Conservation (phyloP, 2,329 filamentous ascomycete genomes). For the Dothideomycetes sp. region DNA sequence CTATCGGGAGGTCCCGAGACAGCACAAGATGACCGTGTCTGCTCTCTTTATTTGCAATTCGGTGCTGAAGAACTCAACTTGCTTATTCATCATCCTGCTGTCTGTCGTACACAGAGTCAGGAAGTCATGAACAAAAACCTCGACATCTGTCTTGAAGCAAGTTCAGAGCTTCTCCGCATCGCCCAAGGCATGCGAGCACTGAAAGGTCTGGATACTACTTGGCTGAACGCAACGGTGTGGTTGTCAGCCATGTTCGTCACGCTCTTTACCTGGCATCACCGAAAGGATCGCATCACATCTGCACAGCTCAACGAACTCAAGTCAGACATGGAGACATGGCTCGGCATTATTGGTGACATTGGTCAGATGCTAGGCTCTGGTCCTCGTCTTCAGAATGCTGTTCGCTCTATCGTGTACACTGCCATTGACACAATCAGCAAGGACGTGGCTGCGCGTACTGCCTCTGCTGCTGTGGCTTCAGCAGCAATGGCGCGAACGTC, state of each 20-base stretch:
- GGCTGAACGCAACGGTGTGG: conserved; percentile 64
- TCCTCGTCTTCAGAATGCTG: conserved; percentile 34
- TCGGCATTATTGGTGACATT: conserved; percentile 56
- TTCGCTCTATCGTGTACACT: conserved; percentile 38
- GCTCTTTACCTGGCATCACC: conserved; percentile 58
- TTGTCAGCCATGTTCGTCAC: conserved; percentile 63
- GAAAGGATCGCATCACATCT: conserved; percentile 47
- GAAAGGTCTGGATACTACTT: conserved; percentile 65
- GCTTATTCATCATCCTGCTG: conserved; percentile 41
- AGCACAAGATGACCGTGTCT: conserved; percentile 36
- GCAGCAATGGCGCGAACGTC: conserved; percentile 13
- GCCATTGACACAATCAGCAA: conserved; percentile 37
- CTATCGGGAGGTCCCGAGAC: conserved; percentile 39
- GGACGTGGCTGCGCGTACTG: conserved; percentile 29
- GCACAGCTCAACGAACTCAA: conserved; percentile 50
- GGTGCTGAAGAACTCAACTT: conserved; percentile 39
- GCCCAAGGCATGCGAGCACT: conserved; percentile 49
- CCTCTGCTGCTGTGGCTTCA: conserved; percentile 29
- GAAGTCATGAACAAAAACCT: conserved; percentile 48
- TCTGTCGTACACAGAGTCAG: conserved; percentile 40
- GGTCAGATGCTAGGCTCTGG: conserved; percentile 52
- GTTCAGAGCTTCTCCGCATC: conserved; percentile 51
- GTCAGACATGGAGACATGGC: conserved; percentile 59
- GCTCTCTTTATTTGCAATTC: conserved; percentile 37
- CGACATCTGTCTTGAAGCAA: conserved; percentile 52